Base-by-base conservation (phyloP, 2,329 filamentous ascomycete species). In the Chaetothyriales sp. region DNA sequence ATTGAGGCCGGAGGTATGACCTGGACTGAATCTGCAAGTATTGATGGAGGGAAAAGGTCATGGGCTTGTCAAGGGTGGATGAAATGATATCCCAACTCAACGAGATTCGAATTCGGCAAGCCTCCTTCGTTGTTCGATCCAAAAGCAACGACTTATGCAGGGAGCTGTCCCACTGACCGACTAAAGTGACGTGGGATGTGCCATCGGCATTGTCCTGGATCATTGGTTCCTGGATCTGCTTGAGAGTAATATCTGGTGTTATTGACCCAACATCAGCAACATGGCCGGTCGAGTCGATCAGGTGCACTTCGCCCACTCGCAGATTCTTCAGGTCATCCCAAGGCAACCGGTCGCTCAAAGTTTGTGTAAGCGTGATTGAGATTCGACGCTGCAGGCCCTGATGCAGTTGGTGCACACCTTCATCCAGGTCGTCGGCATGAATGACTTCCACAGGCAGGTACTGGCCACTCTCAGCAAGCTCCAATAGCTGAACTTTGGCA, bases 111-210 rank as follows among this genome's bases (percentile, higher is more conserved):
- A 98, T 85, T 44, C 84, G 83, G 65, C 92, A 89, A 64, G 88
- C 92, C 53, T 95, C 89, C n/a, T 86, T 79, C 1, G 92, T 96
- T 1, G 86, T 83, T 22, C 90, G 81, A 66, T 98, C 89, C n/a
- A 98, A 78, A 12, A 96, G 74, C n/a, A 94, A 73, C 5, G 92
- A 95, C 56, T 81, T 82, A 66, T 98, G 92, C 58, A 92, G 74
- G 61, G 88, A 94, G 0, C 90, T 95, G 64, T 98, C 92, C 92
- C 92, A 98, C 62, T 96, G 89, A 0, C 85, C 88, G n/a, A 84
- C 77, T 44, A 96, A 74, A 1, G 83, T 89, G 39, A 95, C 81
- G 64, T 84, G 88, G 36, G 82, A 83, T 0, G 89, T 95, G 39
- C 92, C 92, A 64, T 96, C 93, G 20, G 86, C 80, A 62, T 95